Evolutionary conservation across 345 rosid genomes (phyloP).

Genomic region (Pugionium cornutum): DNA sequence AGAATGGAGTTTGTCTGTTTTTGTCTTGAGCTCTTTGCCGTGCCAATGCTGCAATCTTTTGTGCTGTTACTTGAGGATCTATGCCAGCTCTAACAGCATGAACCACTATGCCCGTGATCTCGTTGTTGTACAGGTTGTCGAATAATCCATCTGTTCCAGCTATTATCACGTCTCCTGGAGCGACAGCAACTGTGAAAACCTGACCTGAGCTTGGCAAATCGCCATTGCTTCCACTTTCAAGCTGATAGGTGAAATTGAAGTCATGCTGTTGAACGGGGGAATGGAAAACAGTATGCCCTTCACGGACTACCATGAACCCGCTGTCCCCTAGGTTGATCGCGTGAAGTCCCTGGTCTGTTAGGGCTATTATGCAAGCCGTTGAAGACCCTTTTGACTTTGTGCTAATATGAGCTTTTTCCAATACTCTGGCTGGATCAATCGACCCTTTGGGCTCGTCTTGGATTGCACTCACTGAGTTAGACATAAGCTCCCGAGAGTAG

Average conservation of each 20-base stretch:
- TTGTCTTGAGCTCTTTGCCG: slow-evolving; percentile 88
- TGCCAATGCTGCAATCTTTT: slow-evolving; percentile 96
- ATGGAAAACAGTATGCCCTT: slow-evolving; percentile 84
- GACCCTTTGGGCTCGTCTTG: slow-evolving; percentile 88
- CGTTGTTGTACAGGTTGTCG: slow-evolving; percentile 92
- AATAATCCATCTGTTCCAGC: slow-evolving; percentile 97
- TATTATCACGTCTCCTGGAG: slow-evolving; percentile 88
- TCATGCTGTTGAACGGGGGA: slow-evolving; percentile 97
- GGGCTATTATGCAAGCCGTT: slow-evolving; percentile 94
- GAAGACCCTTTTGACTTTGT: slow-evolving; percentile 91
- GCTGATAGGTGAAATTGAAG: slow-evolving; percentile 93
- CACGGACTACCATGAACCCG: slow-evolving; percentile 96
- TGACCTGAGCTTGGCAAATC: slow-evolving; percentile 97
- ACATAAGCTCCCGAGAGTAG: slow-evolving; percentile 94
- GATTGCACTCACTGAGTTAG: slow-evolving; percentile 75
- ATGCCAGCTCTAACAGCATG: slow-evolving; percentile 91
- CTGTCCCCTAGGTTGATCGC: slow-evolving; percentile 96
- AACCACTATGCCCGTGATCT: slow-evolving; percentile 92
- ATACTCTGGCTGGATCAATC: slow-evolving; percentile 78
- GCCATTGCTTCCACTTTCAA: slow-evolving; percentile 76
- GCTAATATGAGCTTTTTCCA: slow-evolving; percentile 86
- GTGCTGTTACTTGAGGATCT: slow-evolving; percentile 88
- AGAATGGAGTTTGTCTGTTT: slow-evolving; percentile 94
- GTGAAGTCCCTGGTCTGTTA: slow-evolving; percentile 70
- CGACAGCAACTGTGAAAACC: slow-evolving; percentile 81